Conservation (phyloP, 345 rosid species). For the Zanthoxylum bungeanum region DNA sequence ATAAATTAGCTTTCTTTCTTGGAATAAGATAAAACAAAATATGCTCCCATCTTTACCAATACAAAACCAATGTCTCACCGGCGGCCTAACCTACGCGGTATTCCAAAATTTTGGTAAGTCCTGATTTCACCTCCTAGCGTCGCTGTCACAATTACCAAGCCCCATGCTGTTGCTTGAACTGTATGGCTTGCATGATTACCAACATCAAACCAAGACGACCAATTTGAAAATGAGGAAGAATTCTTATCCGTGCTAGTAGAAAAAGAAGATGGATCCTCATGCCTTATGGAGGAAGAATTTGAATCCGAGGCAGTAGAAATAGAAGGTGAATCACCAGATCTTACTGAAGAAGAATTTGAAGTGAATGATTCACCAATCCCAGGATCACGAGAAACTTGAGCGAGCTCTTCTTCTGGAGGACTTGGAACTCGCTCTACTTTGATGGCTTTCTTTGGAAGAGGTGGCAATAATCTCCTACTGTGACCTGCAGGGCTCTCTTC, state of each 20-base stretch:
- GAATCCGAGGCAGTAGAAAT: constrained; percentile 12
- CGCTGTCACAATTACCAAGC: constrained; percentile 89
- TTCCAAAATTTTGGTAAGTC: constrained; percentile 77
- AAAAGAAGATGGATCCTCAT: constrained; percentile 28
- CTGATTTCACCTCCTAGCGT: constrained; percentile 83
- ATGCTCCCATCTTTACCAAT: too few species aligned
- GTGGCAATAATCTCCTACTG: constrained; percentile 60
- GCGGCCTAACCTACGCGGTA: constrained; percentile 67
- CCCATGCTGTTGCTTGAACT: constrained; percentile 80
- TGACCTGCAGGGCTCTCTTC: constrained; percentile 32
- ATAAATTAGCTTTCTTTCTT: background rate
- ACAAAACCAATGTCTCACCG: constrained; percentile 22
- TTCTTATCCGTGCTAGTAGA: background rate
- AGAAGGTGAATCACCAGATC: constrained; percentile 24
- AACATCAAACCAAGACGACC: constrained; percentile 70
- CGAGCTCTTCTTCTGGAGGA: constrained; percentile 41
- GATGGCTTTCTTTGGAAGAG: constrained; percentile 73
- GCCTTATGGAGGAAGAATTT: constrained; percentile 17
- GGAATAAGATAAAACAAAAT: background rate
- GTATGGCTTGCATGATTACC: constrained; percentile 35
- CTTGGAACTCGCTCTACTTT: constrained; percentile 35
- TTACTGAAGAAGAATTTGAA: constrained; percentile 28
- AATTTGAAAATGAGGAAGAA: constrained; percentile 32
- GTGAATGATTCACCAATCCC: constrained; percentile 47
- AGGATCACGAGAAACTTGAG: constrained; percentile 36